phyloP scores from a whole-genome alignment of 2,329 filamentous ascomycete species.

The Cladophialophora bantiana region DNA sequence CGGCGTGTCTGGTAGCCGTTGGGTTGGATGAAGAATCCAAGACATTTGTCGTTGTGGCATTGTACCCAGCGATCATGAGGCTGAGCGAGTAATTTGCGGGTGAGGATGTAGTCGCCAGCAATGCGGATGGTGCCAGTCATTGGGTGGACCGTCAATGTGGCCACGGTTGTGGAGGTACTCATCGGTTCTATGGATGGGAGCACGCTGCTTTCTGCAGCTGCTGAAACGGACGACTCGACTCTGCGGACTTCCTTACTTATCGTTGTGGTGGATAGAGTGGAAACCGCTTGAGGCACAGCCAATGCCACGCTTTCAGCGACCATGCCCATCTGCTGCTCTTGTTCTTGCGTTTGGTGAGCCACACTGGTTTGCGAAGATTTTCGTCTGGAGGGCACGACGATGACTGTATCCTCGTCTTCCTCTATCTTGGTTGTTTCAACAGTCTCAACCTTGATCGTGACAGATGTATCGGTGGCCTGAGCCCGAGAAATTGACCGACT shows the following conservation, averaged over 20 bases:
- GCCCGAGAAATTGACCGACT: background rate
- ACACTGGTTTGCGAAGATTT: constrained; percentile 6
- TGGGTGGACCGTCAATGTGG: constrained; percentile 34
- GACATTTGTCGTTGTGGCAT: constrained; percentile 75
- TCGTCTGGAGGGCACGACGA: constrained; percentile 8
- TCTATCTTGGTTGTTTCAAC: constrained; percentile 38
- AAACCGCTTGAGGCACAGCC: constrained; percentile 30
- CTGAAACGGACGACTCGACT: background rate
- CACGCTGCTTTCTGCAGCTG: constrained; percentile 21
- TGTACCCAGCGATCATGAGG: constrained; percentile 84
- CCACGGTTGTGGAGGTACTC: constrained; percentile 32
- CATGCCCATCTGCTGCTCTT: background rate
- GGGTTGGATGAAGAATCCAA: constrained; percentile 80
- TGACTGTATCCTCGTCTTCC: constrained; percentile 34
- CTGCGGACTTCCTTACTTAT: constrained; percentile 32
- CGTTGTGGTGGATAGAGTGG: constrained; percentile 36
- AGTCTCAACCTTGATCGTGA: constrained; percentile 40
- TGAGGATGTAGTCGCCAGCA: constrained; percentile 84
- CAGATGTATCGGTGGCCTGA: constrained; percentile 13
- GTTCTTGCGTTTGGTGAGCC: background rate
- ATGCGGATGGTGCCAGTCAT: constrained; percentile 55
- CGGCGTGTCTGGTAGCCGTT: constrained; percentile 86
- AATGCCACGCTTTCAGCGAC: background rate
- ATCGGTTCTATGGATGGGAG: constrained; percentile 40
- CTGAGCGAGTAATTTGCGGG: constrained; percentile 75